These are phyloP conservation scores for Penicillium sp. DNA, from an alignment of 2,329 filamentous ascomycete species.

Conservation along the genomic window DNA sequence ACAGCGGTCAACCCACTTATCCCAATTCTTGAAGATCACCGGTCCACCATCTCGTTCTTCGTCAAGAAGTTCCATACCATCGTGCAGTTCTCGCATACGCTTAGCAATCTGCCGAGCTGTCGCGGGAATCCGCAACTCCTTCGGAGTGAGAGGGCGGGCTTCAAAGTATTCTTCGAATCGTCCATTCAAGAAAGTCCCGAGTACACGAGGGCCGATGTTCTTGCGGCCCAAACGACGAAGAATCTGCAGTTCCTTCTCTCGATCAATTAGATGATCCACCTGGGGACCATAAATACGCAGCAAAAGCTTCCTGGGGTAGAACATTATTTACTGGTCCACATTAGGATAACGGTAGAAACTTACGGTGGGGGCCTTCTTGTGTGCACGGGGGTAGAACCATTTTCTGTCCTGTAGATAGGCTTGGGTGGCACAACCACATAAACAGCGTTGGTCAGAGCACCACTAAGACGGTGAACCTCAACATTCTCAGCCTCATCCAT, in stretches of 20 bases:
- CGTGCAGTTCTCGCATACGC: constrained; percentile 93
- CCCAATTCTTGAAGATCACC: constrained; percentile 89
- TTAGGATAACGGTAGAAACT: constrained; percentile 30
- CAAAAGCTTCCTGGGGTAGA: constrained; percentile 64
- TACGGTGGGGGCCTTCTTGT: constrained; percentile 54
- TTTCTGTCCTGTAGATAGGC: constrained; percentile 42
- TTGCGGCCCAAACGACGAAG: constrained; percentile 82
- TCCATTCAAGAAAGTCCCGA: constrained; percentile 92
- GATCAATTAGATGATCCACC: constrained; percentile 92
- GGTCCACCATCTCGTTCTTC: constrained; percentile 77
- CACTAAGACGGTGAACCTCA: constrained; percentile 61
- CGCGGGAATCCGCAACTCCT: constrained; percentile 74
- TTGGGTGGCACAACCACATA: constrained; percentile 87
- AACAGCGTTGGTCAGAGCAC: constrained; percentile 92
- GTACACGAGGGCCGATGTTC: constrained; percentile 84
- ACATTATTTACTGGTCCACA: constrained; percentile 1
- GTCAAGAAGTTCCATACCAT: constrained; percentile 82
- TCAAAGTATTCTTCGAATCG: constrained; percentile 95
- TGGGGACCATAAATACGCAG: constrained; percentile 92
- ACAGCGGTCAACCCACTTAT: constrained; percentile 75
- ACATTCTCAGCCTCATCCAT: constrained; percentile 45
- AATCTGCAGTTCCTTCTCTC: constrained; percentile 84
- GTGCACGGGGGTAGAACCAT: constrained; percentile 37
- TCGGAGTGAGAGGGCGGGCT: constrained; percentile 73
- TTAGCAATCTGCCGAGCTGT: constrained; percentile 94